Conservation (phyloP, 2,329 filamentous ascomycete species). For the Lachnellula subtilissima region DNA sequence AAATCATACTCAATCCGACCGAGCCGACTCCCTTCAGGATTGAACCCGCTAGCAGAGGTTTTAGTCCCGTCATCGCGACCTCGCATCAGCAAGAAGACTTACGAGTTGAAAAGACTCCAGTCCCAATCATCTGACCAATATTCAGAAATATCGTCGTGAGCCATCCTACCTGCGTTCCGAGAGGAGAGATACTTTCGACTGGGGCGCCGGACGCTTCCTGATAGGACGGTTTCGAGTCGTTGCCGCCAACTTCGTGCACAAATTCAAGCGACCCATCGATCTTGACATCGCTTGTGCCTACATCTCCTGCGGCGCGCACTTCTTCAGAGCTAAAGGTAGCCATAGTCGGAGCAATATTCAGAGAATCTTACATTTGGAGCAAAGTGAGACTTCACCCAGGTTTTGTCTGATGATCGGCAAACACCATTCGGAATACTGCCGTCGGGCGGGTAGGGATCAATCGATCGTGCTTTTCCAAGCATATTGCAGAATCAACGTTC, state of each 20-base stretch:
- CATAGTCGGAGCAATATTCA: background rate
- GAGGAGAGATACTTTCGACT: slow-evolving; percentile 52
- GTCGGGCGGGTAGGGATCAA: background rate
- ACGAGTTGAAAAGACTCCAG: slow-evolving; percentile 62
- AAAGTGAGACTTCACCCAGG: background rate
- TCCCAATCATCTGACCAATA: slow-evolving; percentile 59
- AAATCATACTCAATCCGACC: slow-evolving; percentile 57
- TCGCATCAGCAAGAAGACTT: slow-evolving; percentile 21
- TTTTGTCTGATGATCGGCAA: background rate
- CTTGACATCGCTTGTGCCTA: slow-evolving; percentile 8
- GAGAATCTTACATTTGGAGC: background rate
- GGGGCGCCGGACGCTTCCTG: slow-evolving; percentile 60
- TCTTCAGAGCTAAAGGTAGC: background rate
- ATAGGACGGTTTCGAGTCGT: slow-evolving; percentile 43
- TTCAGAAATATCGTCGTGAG: slow-evolving; percentile 56
- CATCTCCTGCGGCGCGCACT: background rate
- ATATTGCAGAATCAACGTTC: background rate
- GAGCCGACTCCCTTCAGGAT: slow-evolving; percentile 58
- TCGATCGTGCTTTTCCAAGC: background rate
- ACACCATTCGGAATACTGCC: background rate
- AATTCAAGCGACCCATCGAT: slow-evolving; percentile 6
- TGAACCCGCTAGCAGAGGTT: slow-evolving; percentile 42
- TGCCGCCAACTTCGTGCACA: slow-evolving; percentile 36
- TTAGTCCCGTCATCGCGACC: background rate
- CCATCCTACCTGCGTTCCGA: slow-evolving; percentile 54